phyloP scores from a whole-genome alignment of 2,329 filamentous ascomycete genomes.

The Colletotrichum echinochloae region DNA sequence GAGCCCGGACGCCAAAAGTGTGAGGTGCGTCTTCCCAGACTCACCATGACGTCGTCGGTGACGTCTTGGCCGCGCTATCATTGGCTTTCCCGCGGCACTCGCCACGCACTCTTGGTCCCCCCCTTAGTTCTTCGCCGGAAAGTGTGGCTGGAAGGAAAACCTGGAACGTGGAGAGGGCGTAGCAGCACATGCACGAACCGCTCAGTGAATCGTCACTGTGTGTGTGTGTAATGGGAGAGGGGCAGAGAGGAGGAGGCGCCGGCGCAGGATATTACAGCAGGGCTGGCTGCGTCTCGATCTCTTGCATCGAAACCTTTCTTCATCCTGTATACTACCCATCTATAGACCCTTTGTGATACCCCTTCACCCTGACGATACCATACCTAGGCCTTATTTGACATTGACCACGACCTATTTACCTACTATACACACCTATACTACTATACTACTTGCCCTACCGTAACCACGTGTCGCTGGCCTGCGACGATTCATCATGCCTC shows the following conservation, averaged over 20 bases:
- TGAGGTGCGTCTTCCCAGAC: neutral
- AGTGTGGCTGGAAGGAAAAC: constrained; percentile 41
- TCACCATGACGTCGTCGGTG: constrained; percentile 40
- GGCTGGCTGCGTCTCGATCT: neutral
- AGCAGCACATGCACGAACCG: constrained; percentile 26
- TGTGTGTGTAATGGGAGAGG: neutral
- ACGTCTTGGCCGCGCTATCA: constrained; percentile 32
- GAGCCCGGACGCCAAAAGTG: constrained; percentile 3
- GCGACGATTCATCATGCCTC: constrained; percentile 51
- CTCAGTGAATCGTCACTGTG: constrained; percentile 35
- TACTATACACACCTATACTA: neutral
- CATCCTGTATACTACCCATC: neutral
- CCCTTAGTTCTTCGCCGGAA: too few relatives aligned
- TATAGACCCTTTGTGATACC: neutral
- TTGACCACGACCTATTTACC: neutral
- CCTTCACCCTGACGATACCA: neutral
- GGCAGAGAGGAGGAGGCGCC: neutral
- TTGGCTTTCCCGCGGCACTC: constrained; percentile 38
- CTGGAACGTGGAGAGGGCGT: constrained; percentile 26
- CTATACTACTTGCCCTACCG: too few relatives aligned
- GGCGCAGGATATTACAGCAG: constrained; percentile 12
- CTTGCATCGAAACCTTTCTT: neutral
- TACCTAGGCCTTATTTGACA: neutral
- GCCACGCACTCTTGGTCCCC: constrained; percentile 31
- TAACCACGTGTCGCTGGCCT: constrained; percentile 10